Percentiles rank a stretch among this genome's conserved stretches.
Conservation (phyloP, 345 rosid species). For the Eucalyptus paniculata region DNA sequence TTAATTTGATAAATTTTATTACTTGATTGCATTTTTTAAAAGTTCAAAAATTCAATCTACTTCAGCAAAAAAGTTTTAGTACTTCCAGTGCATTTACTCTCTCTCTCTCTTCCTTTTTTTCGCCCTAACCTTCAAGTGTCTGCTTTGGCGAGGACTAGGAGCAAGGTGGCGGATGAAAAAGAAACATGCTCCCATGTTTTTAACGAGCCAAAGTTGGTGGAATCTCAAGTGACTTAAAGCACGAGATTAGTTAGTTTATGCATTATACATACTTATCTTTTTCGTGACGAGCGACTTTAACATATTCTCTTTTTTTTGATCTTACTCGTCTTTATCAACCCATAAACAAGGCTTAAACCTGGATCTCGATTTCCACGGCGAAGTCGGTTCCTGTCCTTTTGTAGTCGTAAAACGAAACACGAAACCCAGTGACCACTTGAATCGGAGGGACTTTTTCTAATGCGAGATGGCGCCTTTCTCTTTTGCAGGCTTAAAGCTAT, state of each 20-base stretch:
- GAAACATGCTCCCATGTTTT: neutral
- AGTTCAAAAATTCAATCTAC: rapidly evolving
- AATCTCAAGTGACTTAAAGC: neutral
- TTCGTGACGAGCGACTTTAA: neutral
- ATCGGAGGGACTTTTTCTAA: neutral
- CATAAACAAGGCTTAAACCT: neutral
- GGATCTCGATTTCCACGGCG: neutral
- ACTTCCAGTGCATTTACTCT: neutral
- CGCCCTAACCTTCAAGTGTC: neutral
- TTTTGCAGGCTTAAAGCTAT: neutral
- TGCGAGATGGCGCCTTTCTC: neutral
- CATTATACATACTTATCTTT: neutral
- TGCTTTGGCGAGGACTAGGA: neutral
- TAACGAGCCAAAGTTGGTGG: neutral
- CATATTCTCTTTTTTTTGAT: neutral
- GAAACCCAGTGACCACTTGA: neutral
- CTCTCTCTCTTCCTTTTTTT: rapidly evolving
- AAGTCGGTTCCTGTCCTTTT: neutral
- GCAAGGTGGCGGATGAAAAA: neutral
- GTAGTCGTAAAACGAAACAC: neutral
- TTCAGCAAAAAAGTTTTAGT: rapidly evolving
- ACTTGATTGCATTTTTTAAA: rapidly evolving
- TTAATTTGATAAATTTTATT: neutral
- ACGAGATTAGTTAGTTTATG: neutral
- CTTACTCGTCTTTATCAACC: neutral